Percentiles rank a stretch among this genome's conserved stretches.
These are phyloP conservation scores for Fraxinus floribunda DNA, from an alignment of 305 asterid genomes.

Conservation along the genomic window DNA sequence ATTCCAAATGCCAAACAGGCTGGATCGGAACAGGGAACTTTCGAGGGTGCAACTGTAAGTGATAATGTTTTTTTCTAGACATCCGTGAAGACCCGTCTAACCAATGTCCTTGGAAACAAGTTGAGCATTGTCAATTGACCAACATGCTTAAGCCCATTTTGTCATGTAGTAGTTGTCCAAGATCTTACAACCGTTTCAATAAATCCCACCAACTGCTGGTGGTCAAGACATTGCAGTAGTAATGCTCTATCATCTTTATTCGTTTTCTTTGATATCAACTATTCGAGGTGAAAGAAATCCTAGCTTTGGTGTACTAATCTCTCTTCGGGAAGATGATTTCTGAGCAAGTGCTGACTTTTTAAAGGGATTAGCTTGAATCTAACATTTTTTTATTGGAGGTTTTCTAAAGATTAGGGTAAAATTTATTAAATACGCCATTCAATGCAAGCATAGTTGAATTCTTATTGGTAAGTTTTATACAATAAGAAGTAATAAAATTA, in stretches of 20 bases:
- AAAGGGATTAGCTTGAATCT: not conserved
- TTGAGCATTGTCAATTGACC: not conserved
- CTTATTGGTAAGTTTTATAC: not conserved
- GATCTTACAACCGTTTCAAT: not conserved
- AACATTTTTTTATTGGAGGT: not conserved
- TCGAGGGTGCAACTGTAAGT: slow-evolving; percentile 98
- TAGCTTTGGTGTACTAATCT: not conserved
- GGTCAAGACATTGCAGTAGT: slow-evolving; percentile 13
- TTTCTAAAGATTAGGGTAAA: not conserved
- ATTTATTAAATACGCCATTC: not conserved
- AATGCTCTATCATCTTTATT: not conserved
- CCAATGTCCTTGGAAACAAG: not conserved
- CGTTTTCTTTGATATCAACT: not conserved
- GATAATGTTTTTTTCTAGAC: slow-evolving; percentile 23
- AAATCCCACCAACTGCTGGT: slow-evolving; percentile 1
- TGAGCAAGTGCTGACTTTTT: not conserved
- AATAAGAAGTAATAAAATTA: not conserved
- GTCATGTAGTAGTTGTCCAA: slow-evolving; percentile 2
- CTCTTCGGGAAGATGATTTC: not conserved
- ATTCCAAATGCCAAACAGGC: slow-evolving; percentile 93
- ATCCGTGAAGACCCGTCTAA: not conserved
- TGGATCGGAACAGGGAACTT: slow-evolving; percentile 93
- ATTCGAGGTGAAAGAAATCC: not conserved
- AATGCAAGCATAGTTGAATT: not conserved
- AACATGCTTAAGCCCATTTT: slow-evolving; percentile 7